Conservation (phyloP, 441 rosid genomes). For the Croton setiger region DNA sequence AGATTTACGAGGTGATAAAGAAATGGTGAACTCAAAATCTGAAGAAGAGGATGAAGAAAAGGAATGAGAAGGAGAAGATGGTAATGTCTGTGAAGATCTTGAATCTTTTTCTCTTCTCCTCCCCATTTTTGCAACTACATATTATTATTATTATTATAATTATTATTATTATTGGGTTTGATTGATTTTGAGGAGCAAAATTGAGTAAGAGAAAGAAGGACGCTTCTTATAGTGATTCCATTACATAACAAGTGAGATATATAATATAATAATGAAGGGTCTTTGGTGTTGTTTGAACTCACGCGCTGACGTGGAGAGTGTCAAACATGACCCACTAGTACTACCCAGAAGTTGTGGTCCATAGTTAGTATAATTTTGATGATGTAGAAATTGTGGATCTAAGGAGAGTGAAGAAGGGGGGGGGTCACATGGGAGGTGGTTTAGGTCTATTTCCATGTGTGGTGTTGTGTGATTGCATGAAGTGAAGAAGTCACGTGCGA, state of each 20-base stretch:
- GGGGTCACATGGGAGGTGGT: constrained; percentile 25
- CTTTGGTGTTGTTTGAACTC: constrained; percentile 14
- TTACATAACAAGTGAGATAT: background rate
- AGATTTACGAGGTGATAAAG: constrained; percentile 67
- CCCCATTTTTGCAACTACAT: constrained; percentile 26
- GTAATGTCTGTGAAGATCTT: constrained; percentile 60
- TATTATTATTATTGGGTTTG: background rate
- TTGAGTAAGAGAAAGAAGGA: constrained; percentile 6
- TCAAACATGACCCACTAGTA: background rate
- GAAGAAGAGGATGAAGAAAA: constrained; percentile 80
- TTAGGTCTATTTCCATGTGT: constrained; percentile 19
- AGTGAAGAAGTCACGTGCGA: constrained; percentile 37
- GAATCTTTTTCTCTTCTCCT: constrained; percentile 34
- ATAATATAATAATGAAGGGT: no score
- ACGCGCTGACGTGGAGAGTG: constrained; percentile 15
- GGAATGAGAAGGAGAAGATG: constrained; percentile 65
- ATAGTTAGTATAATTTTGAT: background rate
- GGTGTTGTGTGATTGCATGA: constrained; percentile 15
- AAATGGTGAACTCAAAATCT: constrained; percentile 80
- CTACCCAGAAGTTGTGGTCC: constrained; percentile 2
- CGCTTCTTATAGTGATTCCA: constrained; percentile 17
- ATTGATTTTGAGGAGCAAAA: background rate
- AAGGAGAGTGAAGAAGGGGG: constrained; percentile 1
- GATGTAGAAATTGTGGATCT: constrained; percentile 8
- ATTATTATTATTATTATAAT: no score